Conservation (phyloP, 2,329 filamentous ascomycete genomes). For the Pleochaeta shiraiana region DNA sequence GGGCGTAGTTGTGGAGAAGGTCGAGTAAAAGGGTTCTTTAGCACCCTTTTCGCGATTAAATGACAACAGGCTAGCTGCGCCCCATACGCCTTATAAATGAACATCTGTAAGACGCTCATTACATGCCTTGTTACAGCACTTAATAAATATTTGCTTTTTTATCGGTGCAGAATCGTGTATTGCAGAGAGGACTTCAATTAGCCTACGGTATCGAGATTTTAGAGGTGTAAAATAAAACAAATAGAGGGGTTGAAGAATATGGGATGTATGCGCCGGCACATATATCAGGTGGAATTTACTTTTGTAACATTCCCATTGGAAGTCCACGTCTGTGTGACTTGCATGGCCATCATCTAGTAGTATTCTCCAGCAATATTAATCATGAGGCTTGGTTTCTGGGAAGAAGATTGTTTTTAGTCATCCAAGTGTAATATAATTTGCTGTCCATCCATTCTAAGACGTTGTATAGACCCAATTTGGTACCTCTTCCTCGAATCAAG, state of each 20-base stretch:
- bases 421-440: background rate
- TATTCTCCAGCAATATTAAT: background rate
- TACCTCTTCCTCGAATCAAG: background rate
- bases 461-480: background rate
- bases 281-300: background rate
- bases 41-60: background rate
- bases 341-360: background rate
- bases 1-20: background rate
- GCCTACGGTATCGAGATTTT: background rate
- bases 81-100: background rate
- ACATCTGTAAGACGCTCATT: background rate
- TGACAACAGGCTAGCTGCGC: background rate
- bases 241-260: background rate
- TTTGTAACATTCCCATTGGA: background rate
- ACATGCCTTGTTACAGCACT: background rate
- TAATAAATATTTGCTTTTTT: constrained; percentile 1
- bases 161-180: background rate
- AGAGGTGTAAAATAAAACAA: background rate
- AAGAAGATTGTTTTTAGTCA: background rate
- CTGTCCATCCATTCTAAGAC: background rate
- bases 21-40: background rate
- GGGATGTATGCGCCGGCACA: background rate
- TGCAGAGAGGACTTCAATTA: background rate
- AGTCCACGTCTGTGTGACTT: background rate
- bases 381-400: background rate